These are phyloP conservation scores for Dittrichia graveolens DNA, from an alignment of 129 eudicot species.

Conservation along the genomic window DNA sequence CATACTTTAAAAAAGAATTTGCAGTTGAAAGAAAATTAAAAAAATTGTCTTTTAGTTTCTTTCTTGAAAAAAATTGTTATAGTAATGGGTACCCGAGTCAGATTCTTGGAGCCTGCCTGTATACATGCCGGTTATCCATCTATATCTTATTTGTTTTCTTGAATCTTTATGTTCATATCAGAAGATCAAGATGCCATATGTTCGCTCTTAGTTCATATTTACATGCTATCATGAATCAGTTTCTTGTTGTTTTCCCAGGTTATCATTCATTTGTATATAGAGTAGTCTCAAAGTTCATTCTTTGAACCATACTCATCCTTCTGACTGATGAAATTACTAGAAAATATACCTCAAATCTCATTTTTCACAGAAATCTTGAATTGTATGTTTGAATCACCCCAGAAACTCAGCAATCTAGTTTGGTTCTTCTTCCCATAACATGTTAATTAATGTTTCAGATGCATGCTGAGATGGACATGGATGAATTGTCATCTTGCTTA, in stretches of 20 bases:
- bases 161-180: neutral
- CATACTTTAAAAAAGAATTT: too few relatives aligned
- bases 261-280: too few relatives aligned
- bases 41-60: too few relatives aligned
- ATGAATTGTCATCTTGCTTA: conserved; percentile 18
- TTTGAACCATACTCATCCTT: neutral
- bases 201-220: neutral
- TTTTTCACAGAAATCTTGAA: neutral
- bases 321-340: neutral
- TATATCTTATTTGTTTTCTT: too few relatives aligned
- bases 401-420: neutral
- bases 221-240: neutral
- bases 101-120: too few relatives aligned
- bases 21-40: too few relatives aligned
- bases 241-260: neutral
- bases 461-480: conserved; percentile 14
- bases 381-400: neutral
- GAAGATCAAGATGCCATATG: neutral
- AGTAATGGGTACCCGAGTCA: too few relatives aligned
- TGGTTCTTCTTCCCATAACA: too few relatives aligned
- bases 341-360: neutral
- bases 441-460: conserved; percentile 23
- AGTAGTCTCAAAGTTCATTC: neutral
- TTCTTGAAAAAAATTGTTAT: too few relatives aligned
- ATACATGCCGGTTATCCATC: too few relatives aligned